Conservation (phyloP, 768 basidiomycete genomes). For the Boletus rubescentipes region DNA sequence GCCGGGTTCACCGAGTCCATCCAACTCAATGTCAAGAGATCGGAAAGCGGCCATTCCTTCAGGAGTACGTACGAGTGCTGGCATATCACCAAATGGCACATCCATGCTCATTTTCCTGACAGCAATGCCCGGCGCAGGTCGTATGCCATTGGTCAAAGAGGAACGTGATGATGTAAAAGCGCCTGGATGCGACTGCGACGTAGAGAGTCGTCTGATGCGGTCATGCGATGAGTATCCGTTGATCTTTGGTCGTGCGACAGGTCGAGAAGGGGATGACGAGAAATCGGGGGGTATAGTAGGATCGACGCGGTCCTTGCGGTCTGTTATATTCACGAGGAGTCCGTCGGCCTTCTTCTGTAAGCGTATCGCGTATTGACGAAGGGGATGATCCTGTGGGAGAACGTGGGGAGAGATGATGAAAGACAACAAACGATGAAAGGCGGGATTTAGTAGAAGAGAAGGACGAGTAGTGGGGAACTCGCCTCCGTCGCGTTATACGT, state of each 20-base stretch:
- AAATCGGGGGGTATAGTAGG: conserved; percentile 57
- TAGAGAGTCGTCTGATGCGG: conserved; percentile 25
- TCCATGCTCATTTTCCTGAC: conserved; percentile 33
- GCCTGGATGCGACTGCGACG: conserved; percentile 8
- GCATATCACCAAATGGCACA: conserved; percentile 60
- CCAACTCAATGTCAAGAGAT: conserved; percentile 56
- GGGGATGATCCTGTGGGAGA: conserved; percentile 71
- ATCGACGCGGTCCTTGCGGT: conserved; percentile 78
- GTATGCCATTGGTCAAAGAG: conserved; percentile 19
- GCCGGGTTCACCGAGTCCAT: conserved; percentile 35
- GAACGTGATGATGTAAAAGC: conserved; percentile 6
- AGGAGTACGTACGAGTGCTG: conserved; percentile 67
- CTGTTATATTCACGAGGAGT: conserved; percentile 85
- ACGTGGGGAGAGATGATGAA: neutral
- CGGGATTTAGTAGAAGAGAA: neutral
- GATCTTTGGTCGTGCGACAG: conserved; percentile 42
- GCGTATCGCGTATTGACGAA: conserved; percentile 77
- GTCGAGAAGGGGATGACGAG: conserved; percentile 30
- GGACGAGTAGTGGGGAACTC: conserved; percentile 30
- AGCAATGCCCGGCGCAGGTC: conserved; percentile 6
- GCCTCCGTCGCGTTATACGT: conserved; percentile 92
- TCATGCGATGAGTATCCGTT: conserved; percentile 39
- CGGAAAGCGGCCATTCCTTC: conserved; percentile 72
- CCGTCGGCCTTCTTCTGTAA: conserved; percentile 83
- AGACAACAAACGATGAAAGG: neutral